Conservation (phyloP, 2,329 filamentous ascomycete species). For the Plectosphaerella sp. region DNA sequence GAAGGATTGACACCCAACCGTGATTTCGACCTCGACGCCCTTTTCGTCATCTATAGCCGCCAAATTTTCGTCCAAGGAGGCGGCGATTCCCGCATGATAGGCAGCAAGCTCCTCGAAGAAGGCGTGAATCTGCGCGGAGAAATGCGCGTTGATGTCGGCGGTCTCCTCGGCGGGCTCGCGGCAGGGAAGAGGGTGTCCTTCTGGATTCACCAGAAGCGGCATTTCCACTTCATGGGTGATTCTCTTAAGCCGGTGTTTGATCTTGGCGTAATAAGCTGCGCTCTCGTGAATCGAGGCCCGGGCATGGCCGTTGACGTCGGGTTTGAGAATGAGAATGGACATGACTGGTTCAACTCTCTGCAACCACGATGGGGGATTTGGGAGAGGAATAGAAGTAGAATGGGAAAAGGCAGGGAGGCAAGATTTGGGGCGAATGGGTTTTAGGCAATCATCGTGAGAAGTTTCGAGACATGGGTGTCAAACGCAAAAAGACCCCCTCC, state of each 20-base stretch:
- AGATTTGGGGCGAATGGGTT: no score
- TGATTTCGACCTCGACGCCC: background rate
- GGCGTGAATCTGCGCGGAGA: slow-evolving; percentile 11
- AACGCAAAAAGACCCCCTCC: no score
- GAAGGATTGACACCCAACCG: no score
- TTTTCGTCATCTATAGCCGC: no score
- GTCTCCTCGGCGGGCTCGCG: slow-evolving; percentile 12
- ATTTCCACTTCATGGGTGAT: background rate
- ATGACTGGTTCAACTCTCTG: no score
- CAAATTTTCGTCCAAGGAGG: no score
- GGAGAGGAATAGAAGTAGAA: no score
- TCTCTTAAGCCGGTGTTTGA: background rate
- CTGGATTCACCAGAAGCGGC: background rate
- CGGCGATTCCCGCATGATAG: background rate
- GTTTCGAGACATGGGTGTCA: no score
- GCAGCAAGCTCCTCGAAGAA: slow-evolving; percentile 11
- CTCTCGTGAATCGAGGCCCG: background rate
- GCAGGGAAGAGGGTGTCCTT: slow-evolving; percentile 13
- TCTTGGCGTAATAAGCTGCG: background rate
- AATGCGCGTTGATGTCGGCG: slow-evolving; percentile 8
- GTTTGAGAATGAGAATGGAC: background rate
- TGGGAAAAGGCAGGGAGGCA: no score
- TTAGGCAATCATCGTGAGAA: no score
- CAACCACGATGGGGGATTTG: no score
- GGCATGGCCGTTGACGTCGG: background rate